Conservation (phyloP, 1,139 yeast species). For the Petasospora rhodanensis region DNA sequence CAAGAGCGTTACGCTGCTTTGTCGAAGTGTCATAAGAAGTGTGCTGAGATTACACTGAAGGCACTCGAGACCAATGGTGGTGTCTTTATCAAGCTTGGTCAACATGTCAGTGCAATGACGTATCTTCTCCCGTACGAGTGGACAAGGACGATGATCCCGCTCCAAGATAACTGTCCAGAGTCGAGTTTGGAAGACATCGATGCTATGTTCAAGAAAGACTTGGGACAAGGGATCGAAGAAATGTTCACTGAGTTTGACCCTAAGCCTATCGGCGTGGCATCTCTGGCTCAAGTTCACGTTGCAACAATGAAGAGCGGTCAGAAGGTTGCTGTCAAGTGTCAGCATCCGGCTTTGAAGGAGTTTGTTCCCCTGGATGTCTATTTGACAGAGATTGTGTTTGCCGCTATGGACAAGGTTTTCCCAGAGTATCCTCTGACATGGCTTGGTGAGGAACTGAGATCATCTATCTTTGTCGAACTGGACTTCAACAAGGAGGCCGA, state of each 20-base stretch:
- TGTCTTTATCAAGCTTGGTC: conserved; percentile 88
- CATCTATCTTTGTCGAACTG: conserved; percentile 81
- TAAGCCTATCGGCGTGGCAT: conserved; percentile 89
- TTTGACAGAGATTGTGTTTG: conserved; percentile 73
- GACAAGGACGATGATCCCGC: conserved; percentile 91
- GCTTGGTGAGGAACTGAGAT: conserved; percentile 89
- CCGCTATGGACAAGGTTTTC: conserved; percentile 68
- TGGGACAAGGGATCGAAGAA: conserved; percentile 60
- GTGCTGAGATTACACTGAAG: conserved; percentile 72
- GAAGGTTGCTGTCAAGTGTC: conserved; percentile 89
- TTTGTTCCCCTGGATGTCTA: conserved; percentile 88
- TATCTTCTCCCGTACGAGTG: conserved; percentile 88
- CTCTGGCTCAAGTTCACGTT: conserved; percentile 90
- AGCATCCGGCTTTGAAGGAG: conserved; percentile 83
- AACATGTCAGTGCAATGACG: conserved; percentile 88
- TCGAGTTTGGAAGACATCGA: conserved; percentile 68
- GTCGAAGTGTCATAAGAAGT: conserved; percentile 58
- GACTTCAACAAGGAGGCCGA: conserved; percentile 84
- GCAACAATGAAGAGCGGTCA: conserved; percentile 65
- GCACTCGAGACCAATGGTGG: conserved; percentile 91
- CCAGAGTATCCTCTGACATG: conserved; percentile 93
- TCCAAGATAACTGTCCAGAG: conserved; percentile 87
- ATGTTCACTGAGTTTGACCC: conserved; percentile 63
- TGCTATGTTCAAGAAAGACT: conserved; percentile 61
- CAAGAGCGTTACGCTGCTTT: conserved; percentile 54